These are phyloP conservation scores for Crinitomyces ghanaensis DNA, from an alignment of 805 yeast species.

Conservation along the genomic window DNA sequence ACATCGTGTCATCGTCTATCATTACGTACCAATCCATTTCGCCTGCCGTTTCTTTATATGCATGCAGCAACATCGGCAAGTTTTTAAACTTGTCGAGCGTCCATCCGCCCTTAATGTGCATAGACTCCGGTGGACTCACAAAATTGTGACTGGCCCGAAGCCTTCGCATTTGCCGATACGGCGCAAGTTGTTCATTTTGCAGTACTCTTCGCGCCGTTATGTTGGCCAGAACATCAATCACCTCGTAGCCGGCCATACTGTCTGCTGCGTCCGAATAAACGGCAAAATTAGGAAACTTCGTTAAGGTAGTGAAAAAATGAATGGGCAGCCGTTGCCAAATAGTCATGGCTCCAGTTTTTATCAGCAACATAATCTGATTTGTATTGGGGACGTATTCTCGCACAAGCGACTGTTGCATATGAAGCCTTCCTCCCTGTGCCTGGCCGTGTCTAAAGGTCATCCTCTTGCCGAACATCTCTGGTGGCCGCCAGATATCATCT, in stretches of 20 bases:
- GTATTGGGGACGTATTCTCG: constrained; percentile 4
- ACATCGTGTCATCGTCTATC: constrained; percentile 25
- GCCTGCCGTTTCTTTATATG: constrained; percentile 20
- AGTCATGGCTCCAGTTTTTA: constrained; percentile 27
- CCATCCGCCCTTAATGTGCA: constrained; percentile 20
- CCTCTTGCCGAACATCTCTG: constrained; percentile 9
- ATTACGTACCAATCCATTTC: constrained; percentile 25
- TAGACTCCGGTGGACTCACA: not conserved
- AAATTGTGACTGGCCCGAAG: constrained; percentile 4
- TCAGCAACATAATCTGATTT: constrained; percentile 18
- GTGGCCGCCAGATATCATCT: constrained; percentile 24
- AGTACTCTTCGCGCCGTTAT: constrained; percentile 12
- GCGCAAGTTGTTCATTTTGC: constrained; percentile 2
- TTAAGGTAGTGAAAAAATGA: constrained; percentile 24
- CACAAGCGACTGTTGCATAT: constrained; percentile 3
- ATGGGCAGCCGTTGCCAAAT: constrained; percentile 26
- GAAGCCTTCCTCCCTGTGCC: not conserved
- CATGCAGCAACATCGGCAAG: constrained; percentile 25
- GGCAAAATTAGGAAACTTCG: constrained; percentile 20
- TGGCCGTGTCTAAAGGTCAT: not conserved
- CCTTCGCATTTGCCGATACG: constrained; percentile 5
- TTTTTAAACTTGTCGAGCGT: constrained; percentile 26
- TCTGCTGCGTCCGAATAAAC: constrained; percentile 26
- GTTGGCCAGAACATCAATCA: constrained; percentile 73
- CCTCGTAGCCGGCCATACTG: constrained; percentile 65